A percentile compares a stretch with the other conserved stretches of the same genome.
Evolutionary conservation across 2,329 filamentous ascomycete genomes (phyloP).

Genomic region (Apiospora koreana): DNA sequence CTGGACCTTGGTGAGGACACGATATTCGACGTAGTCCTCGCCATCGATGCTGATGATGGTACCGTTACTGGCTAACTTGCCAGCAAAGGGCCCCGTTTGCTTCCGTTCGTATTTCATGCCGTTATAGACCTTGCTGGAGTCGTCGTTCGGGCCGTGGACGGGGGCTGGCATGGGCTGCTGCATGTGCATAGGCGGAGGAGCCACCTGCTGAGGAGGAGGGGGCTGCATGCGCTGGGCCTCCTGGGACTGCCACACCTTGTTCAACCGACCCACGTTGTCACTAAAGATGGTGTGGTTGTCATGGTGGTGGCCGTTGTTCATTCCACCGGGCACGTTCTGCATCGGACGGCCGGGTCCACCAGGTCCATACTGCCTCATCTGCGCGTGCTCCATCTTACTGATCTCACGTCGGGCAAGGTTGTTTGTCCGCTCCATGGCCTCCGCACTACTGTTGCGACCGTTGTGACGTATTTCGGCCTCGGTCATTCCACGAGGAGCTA

Average conservation of each 20-base stretch:
- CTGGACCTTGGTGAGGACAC: slow-evolving; percentile 63
- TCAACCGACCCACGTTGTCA: slow-evolving; percentile 54
- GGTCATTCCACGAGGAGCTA: slow-evolving; percentile 33
- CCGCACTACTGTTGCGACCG: slow-evolving; percentile 31
- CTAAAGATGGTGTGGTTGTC: slow-evolving; percentile 40
- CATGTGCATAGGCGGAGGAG: slow-evolving; percentile 14
- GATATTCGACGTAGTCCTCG: slow-evolving; percentile 68
- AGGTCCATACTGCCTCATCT: slow-evolving; percentile 41
- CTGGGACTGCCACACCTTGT: slow-evolving; percentile 57
- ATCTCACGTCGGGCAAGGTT: slow-evolving; percentile 53
- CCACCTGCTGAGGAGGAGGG: slow-evolving; percentile 23
- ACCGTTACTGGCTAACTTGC: slow-evolving; percentile 63
- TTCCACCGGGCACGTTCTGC: slow-evolving; percentile 20
- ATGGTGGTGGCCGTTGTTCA: slow-evolving; percentile 17
- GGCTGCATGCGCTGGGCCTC: slow-evolving; percentile 43
- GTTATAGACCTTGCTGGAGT: slow-evolving; percentile 58
- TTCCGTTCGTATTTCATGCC: slow-evolving; percentile 66
- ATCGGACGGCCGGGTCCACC: slow-evolving; percentile 37
- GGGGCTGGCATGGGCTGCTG: slow-evolving; percentile 21
- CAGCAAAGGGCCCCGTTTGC: slow-evolving; percentile 59
- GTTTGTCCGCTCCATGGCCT: slow-evolving; percentile 48
- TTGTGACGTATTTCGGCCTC: slow-evolving; percentile 38
- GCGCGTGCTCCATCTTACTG: slow-evolving; percentile 50
- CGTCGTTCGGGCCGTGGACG: slow-evolving; percentile 28
- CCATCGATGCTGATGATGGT: slow-evolving; percentile 65